Base-by-base conservation (phyloP, 768 basidiomycete species). In the Amanita polypyramis region DNA sequence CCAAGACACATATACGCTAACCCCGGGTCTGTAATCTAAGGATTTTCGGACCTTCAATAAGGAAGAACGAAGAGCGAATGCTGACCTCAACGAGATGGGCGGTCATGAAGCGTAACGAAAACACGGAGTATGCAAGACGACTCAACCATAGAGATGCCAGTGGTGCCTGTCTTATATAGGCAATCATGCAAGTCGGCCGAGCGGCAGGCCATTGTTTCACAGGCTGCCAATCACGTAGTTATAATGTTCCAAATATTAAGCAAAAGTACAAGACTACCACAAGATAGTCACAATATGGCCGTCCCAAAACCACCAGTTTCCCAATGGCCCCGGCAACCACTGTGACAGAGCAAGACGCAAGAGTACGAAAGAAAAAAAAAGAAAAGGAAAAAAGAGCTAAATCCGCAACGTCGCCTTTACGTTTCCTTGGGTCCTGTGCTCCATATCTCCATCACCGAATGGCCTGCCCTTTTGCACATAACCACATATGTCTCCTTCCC, bases 391-490 rank as follows among this genome's bases (percentile, higher is more conserved):
- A 25, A 29, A n/a, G 6, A 42, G 0, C 5, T 8, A 14, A 7
- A 25, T 15, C 7, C 1, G 25, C n/a, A 29, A 25, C 8, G 32
- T 11, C 2, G 4, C 34, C n/a, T 4, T 47, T 25, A 38, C 14
- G 7, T 52, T 32, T 66, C 68, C 55, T 59, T 66, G n/a, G 76
- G 75, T 57, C 70, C 67, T 65, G 85, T 79, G 54, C 77, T 83
- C 80, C 89, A 85, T 45, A 94, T 79, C 72, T 95, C 94, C 64
- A 94, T 77, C 15, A 87, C 80, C 45, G 87, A 92, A 71, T 83
- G 85, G 21, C 82, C 85, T 25, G 71, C 78, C 50, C 87, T 72
- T 70, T 79, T 82, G 65, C 86, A 88, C 69, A 92, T 77, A 35
- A 96, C 71, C 15, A 84, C 88, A 60, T 80, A 85, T 43, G 77